phyloP scores from a whole-genome alignment of 306 rosid species.

The Medicago ruthenica region DNA sequence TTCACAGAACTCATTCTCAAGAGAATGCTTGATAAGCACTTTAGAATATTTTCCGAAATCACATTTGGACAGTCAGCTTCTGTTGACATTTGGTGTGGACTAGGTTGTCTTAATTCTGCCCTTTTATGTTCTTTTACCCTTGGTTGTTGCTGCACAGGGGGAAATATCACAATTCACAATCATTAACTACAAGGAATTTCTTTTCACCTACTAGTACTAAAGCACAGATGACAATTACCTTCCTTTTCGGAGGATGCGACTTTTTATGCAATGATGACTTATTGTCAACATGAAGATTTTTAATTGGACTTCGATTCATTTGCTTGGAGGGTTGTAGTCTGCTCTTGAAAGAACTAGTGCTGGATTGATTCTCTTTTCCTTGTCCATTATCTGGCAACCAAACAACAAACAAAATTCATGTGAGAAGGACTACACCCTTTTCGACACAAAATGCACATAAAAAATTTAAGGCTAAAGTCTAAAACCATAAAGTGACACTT shows the following conservation, averaged over 20 bases:
- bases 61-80: conserved; percentile 74
- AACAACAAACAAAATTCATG: conserved; percentile 33
- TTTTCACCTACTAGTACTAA: conserved; percentile 21
- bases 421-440: conserved; percentile 28
- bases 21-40: conserved; percentile 84
- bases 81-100: conserved; percentile 42
- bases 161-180: conserved; percentile 33
- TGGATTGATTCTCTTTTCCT: conserved; percentile 71
- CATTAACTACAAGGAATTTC: conserved; percentile 23
- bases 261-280: conserved; percentile 58
- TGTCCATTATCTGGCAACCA: conserved; percentile 60
- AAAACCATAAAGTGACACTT: neutral
- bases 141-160: conserved; percentile 65
- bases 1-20: conserved; percentile 70
- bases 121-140: conserved; percentile 47
- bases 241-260: conserved; percentile 52
- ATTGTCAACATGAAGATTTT: conserved; percentile 49
- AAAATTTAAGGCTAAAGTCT: conserved; percentile 2
- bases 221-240: conserved; percentile 49
- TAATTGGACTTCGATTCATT: conserved; percentile 48
- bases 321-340: conserved; percentile 51
- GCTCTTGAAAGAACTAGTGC: conserved; percentile 50
- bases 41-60: conserved; percentile 75
- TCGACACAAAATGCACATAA: neutral
- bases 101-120: conserved; percentile 49